Percentiles rank a stretch among this genome's conserved stretches.
Evolutionary conservation across 2,329 filamentous ascomycete species (phyloP).

Genomic region (Hymenoscyphus linearis): DNA sequence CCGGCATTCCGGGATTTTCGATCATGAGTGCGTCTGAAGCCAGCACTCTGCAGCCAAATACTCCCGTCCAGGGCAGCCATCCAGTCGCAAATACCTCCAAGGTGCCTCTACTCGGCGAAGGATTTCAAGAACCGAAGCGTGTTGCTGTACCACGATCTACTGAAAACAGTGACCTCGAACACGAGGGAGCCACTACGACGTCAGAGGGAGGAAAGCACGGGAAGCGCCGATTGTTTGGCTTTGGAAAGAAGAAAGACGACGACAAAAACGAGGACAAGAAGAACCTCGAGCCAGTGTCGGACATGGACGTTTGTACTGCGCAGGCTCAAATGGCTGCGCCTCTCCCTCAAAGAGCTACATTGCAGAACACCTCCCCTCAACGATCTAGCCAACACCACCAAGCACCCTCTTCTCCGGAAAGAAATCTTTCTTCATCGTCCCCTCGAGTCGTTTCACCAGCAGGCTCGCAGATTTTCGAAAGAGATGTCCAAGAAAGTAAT

Average conservation of each 20-base stretch:
- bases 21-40: constrained; percentile 29
- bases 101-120: constrained; percentile 32
- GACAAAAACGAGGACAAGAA: constrained; percentile 40
- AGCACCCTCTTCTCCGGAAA: constrained; percentile 54
- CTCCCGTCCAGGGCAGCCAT: constrained; percentile 22
- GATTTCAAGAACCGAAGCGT: constrained; percentile 27
- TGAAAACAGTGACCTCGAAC: constrained; percentile 25
- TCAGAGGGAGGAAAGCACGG: constrained; percentile 39
- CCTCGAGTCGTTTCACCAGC: constrained; percentile 75
- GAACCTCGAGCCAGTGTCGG: constrained; percentile 27
- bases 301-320: constrained; percentile 17
- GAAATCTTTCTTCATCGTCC: constrained; percentile 61
- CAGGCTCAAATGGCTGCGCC: constrained; percentile 26
- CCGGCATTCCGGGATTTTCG: constrained; percentile 1
- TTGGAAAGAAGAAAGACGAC: constrained; percentile 57
- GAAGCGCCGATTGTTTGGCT: constrained; percentile 55
- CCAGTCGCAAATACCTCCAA: constrained; percentile 21
- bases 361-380: constrained; percentile 39
- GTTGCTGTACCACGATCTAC: constrained; percentile 20
- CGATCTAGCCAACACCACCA: constrained; percentile 37
- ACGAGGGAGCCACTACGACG: constrained; percentile 22
- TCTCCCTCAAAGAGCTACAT: constrained; percentile 27
- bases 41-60: constrained; percentile 27
- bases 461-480: constrained; percentile 81
- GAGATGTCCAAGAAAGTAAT: constrained; percentile 82